Conservation (phyloP, 768 basidiomycete genomes). For the Amanita thiersii region DNA sequence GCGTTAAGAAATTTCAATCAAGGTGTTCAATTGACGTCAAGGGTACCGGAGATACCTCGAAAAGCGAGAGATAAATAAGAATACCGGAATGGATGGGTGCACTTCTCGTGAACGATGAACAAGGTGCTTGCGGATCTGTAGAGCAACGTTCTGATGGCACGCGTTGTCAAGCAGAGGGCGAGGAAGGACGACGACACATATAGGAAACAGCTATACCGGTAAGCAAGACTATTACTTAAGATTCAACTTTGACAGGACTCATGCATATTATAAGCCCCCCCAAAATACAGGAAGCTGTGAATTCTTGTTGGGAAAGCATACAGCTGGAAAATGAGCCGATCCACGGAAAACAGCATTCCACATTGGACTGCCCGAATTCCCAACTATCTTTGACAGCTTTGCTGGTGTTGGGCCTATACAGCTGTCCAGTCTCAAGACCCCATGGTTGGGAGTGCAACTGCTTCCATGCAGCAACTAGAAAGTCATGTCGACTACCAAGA, state of each 20-base stretch:
- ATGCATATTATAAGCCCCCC: conserved; percentile 6
- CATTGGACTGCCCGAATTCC: no score
- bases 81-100: conserved; percentile 22
- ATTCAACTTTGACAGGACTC: conserved; percentile 7
- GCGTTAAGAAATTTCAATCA: conserved; percentile 21
- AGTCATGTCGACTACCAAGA: no score
- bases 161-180: conserved; percentile 29
- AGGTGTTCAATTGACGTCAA: conserved; percentile 41
- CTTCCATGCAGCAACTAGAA: no score
- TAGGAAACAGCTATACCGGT: conserved; percentile 52
- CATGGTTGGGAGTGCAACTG: no score
- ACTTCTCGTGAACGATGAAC: conserved; percentile 17
- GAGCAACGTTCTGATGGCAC: conserved; percentile 26
- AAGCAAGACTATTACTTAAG: conserved; percentile 9
- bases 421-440: no score
- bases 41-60: conserved; percentile 22
- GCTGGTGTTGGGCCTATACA: no score
- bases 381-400: no score
- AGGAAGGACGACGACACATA: conserved; percentile 56
- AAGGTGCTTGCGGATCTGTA: conserved; percentile 35
- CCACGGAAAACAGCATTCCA: neutral
- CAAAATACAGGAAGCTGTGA: conserved; percentile 4
- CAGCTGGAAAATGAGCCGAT: neutral
- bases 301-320: neutral
- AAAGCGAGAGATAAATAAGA: conserved; percentile 22